A percentile compares a stretch with the other conserved stretches of the same genome.
Conservation (phyloP, 257 asterid genomes). For the Craterostigma plantagineum region DNA sequence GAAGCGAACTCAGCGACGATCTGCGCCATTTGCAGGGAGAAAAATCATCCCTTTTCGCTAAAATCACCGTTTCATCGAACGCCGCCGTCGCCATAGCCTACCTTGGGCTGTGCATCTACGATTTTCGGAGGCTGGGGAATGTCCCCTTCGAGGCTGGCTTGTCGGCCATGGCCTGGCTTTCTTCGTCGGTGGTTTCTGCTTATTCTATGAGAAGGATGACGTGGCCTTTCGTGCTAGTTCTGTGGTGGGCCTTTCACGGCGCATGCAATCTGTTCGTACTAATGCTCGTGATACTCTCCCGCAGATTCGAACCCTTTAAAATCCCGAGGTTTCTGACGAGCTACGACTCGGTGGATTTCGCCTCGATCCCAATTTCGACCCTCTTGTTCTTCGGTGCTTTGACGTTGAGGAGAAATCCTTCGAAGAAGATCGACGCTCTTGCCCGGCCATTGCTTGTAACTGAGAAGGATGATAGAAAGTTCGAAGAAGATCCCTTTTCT, state of each 20-base stretch:
- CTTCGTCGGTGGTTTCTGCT: slow-evolving; percentile 23
- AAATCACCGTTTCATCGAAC: slow-evolving; percentile 24
- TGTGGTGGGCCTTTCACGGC: slow-evolving; percentile 55
- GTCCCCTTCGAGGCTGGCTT: slow-evolving; percentile 11
- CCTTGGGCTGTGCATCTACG: slow-evolving; percentile 23
- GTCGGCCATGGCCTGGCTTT: slow-evolving; percentile 34
- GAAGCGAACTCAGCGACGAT: slow-evolving; percentile 1
- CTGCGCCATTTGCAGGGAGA: slow-evolving; percentile 8
- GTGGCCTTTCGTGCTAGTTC: slow-evolving; percentile 50
- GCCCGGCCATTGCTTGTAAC: slow-evolving; percentile 30
- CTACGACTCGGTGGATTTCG: slow-evolving; percentile 23
- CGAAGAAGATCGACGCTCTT: slow-evolving; percentile 13
- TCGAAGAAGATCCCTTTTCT: slow-evolving; percentile 25
- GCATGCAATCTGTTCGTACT: slow-evolving; percentile 15
- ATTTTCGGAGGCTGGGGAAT: slow-evolving; percentile 15
- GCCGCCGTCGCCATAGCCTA: slow-evolving; percentile 18
- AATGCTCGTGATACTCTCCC: slow-evolving; percentile 13
- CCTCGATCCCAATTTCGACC: slow-evolving; percentile 31
- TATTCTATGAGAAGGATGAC: slow-evolving; percentile 15
- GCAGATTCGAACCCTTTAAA: too few relatives aligned
- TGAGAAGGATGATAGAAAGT: slow-evolving; percentile 6
- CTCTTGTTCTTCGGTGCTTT: slow-evolving; percentile 26
- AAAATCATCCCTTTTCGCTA: slow-evolving; percentile 15
- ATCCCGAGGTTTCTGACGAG: slow-evolving; percentile 20
- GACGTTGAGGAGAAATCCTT: slow-evolving; percentile 2